Base-by-base conservation (phyloP, 805 yeast genomes). In the Cyberlindnera meyerae region DNA sequence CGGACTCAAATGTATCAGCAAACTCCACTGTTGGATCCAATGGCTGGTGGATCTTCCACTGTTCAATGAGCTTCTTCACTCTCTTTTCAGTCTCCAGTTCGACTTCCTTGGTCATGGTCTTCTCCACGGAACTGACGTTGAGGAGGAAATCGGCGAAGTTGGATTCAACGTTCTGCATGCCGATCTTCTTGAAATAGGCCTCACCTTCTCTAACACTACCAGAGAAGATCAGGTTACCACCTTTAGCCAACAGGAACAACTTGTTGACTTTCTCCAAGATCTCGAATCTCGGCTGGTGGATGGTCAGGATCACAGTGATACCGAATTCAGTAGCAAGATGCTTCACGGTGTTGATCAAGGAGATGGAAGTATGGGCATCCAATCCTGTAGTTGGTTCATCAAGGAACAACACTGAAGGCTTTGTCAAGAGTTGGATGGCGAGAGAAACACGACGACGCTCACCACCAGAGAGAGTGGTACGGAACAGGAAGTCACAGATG, bases 361-460 rank as follows among this genome's bases (percentile, higher is more conserved):
- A 61, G 45, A 68, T 73, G 0, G 95, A 89, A 11, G 88, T 78
- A 43, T 76, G 77, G 5, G 94, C 79, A 57, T 86, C 95, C 24
- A 86, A 61, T 1, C 95, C 95, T 0, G 95, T 85, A 1, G 95
- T 86, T 6, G 95, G 95, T 49, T 86, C 95, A 56, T 86, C 96
- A 29, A 86, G 59, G 49, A 85, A 85, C 42, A 87, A 58, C 2
- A 86, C 63, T 0, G 88, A 75, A 0, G 95, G 95, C 45, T 78
- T 82, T 6, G 83, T 73, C 32, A 86, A 65, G 52, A 86, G 62
- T 55, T 86, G 95, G 13, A 85, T 73, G 0, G 86, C 95, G 25
- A 86, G 72, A 30, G 89, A 79, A 4, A 83, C 68, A 40, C 95
- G 60, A 50, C 95, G 58, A 51, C 79, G 81, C 52, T 86, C 95